A percentile compares a stretch with the other conserved stretches of the same genome.
Evolutionary conservation across 2,329 filamentous ascomycete genomes (phyloP).

Genomic region (Pseudocercospora fuligena): DNA sequence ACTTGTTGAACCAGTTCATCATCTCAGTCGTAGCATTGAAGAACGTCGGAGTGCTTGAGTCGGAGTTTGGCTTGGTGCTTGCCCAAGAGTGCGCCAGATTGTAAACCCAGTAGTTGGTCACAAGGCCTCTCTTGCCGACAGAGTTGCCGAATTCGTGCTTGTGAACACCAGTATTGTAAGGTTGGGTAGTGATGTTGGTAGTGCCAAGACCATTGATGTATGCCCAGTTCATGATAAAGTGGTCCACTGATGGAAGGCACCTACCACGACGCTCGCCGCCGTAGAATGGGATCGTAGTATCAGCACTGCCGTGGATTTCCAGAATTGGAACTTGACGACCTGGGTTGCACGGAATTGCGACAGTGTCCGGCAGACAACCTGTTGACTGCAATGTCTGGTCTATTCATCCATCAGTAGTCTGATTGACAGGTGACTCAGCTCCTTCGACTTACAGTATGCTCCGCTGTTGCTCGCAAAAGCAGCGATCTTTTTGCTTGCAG

Average conservation of each 20-base stretch:
- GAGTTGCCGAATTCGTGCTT: constrained; percentile 35
- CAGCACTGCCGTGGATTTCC: constrained; percentile 49
- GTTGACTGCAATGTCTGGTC: constrained; percentile 17
- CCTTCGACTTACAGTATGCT: constrained; percentile 44
- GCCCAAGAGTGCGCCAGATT: constrained; percentile 48
- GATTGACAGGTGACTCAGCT: neutral
- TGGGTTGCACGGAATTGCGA: constrained; percentile 34
- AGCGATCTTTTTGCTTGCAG: constrained; percentile 50
- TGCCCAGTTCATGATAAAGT: constrained; percentile 45
- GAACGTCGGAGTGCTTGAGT: constrained; percentile 22
- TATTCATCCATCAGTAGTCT: constrained; percentile 3
- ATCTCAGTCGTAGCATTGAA: constrained; percentile 33
- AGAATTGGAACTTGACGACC: constrained; percentile 44
- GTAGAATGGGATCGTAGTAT: constrained; percentile 47
- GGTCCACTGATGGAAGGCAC: constrained; percentile 37
- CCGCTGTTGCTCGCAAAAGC: constrained; percentile 56
- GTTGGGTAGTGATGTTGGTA: constrained; percentile 32
- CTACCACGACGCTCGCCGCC: constrained; percentile 41
- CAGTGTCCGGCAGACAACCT: constrained; percentile 26
- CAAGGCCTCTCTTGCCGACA: constrained; percentile 36
- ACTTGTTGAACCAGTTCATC: constrained; percentile 32
- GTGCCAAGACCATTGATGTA: constrained; percentile 39
- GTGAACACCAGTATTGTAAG: constrained; percentile 31
- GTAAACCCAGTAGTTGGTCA: constrained; percentile 44
- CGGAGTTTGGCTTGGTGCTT: constrained; percentile 21